Evolutionary conservation across 169 alveolate species (phyloP).

Genomic region (Hammondia hammondi): DNA sequence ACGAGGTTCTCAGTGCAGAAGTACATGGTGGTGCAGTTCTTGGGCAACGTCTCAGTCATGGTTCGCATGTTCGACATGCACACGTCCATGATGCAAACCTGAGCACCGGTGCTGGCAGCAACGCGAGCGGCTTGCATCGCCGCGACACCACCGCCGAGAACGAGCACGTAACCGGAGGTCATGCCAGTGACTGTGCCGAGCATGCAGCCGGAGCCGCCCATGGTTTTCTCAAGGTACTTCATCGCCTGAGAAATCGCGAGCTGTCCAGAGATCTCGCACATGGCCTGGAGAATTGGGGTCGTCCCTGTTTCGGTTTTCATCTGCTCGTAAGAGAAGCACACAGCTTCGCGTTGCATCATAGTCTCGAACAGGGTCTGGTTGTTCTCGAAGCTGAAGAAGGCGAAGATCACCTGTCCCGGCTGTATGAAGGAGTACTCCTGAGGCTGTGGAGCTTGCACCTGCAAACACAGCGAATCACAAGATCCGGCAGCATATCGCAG

Average conservation of each 20-base stretch:
- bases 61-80: background rate
- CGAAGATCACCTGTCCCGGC: constrained; percentile 54
- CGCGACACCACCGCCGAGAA: constrained; percentile 57
- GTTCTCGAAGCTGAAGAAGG: constrained; percentile 29
- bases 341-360: background rate
- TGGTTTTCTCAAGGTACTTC: constrained; percentile 11
- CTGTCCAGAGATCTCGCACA: constrained; percentile 43
- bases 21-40: background rate
- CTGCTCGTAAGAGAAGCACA: constrained; percentile 38
- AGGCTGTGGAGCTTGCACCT: constrained; percentile 56
- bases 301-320: background rate
- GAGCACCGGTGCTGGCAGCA: constrained; percentile 58
- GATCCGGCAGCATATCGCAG: too few relatives aligned
- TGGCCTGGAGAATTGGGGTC: constrained; percentile 43
- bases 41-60: background rate
- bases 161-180: constrained; percentile 31
- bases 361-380: constrained; percentile 33
- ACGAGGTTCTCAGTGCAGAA: constrained; percentile 23
- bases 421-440: constrained; percentile 33
- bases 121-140: constrained; percentile 53
- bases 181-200: constrained; percentile 55
- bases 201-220: constrained; percentile 43
- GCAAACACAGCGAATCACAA: background rate
- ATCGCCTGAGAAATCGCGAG: constrained; percentile 47
- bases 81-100: constrained; percentile 53